Evolutionary conservation across 176 grass and related monocot species (phyloP).

Genomic region (Oryza longistaminata): DNA sequence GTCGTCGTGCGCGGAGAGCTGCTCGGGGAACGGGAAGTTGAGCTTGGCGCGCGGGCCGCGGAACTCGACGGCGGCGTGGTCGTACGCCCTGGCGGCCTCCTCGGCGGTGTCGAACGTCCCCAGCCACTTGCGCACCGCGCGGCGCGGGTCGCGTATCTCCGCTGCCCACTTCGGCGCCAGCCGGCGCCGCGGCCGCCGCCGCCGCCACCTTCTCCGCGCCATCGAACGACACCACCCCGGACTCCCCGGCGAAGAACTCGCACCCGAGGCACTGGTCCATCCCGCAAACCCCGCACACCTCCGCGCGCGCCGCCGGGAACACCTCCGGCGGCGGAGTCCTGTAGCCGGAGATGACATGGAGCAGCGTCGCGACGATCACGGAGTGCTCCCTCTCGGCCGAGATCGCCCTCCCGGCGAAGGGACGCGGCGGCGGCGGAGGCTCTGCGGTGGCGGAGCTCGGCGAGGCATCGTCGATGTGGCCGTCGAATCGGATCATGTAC

Average conservation of each 20-base stretch:
- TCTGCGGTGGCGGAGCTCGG: slow-evolving; percentile 23
- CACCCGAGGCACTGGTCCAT: slow-evolving; percentile 72
- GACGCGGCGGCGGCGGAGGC: not conserved
- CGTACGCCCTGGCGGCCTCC: slow-evolving; percentile 77
- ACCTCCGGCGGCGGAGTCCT: slow-evolving; percentile 49
- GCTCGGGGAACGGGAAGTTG: slow-evolving; percentile 82
- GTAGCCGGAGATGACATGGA: slow-evolving; percentile 72
- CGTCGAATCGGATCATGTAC: slow-evolving; percentile 49
- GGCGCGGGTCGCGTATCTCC: slow-evolving; percentile 88
- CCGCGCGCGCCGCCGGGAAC: not conserved
- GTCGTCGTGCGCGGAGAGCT: not conserved
- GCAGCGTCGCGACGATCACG: slow-evolving; percentile 65
- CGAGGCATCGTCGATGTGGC: slow-evolving; percentile 5
- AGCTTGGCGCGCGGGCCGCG: slow-evolving; percentile 86
- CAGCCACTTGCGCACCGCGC: slow-evolving; percentile 80
- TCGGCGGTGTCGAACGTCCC: slow-evolving; percentile 86
- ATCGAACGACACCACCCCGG: not conserved
- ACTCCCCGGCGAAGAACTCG: slow-evolving; percentile 46
- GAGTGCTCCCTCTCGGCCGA: slow-evolving; percentile 49
- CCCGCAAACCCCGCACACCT: slow-evolving; percentile 43
- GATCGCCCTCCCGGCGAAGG: slow-evolving; percentile 12
- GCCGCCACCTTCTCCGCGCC: not conserved
- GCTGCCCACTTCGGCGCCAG: slow-evolving; percentile 68
- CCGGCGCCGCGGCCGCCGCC: too few relatives aligned
- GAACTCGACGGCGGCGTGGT: slow-evolving; percentile 83